Base-by-base conservation (phyloP, 1,284 basidiomycete genomes). In the Coniophora puteana region DNA sequence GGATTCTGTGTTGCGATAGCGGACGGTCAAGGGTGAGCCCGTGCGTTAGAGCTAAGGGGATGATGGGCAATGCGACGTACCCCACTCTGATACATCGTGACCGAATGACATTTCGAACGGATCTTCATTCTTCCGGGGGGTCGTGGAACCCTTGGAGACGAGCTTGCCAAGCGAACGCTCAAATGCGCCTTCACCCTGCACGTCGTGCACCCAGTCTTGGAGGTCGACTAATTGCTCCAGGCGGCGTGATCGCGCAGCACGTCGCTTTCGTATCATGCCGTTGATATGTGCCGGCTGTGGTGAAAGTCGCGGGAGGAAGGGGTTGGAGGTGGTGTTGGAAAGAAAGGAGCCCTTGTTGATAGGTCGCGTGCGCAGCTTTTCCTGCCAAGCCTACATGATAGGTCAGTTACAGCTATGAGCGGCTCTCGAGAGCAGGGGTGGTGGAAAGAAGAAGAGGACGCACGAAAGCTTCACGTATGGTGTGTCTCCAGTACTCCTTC, bases 281-380 rank as follows among this genome's bases (percentile, higher is more conserved):
- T 76, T 72, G 29, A 92, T 72, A 12, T 72, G 66, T 3, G 63
- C 47, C 0, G 92, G 91, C 48, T 93, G 89, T 1, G 87, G 88
- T 41, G 74, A 79, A 51, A 93, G 62, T 0, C 87, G 76, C 0
- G 89, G 89, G 6, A 93, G 69, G 0, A 87, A 83, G 0, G 62
- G 68, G 55, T 89, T 79, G 61, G 65, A 78, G 6, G 75, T 38
- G 0, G 81, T 72, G 0, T 87, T 74, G 8, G 76, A 76, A 20
- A 89, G 55, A 54, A 78, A 75, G 4, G 69, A 72, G 4, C 88
- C 86, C 1, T 85, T 89, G 40, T 89, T 61, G 27, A 82, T 78
- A 4, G 84, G 78, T 1, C 78, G 71, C 23, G 66, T 71, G 26
- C 65, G 67, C 37, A 82, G 61, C 29, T 65, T 63, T n/a, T 70